Evolutionary conservation across 73 alveolate genomes (phyloP), one percentile per base, ranked within the genome.

Genomic region (Stentor coeruleus): DNA sequence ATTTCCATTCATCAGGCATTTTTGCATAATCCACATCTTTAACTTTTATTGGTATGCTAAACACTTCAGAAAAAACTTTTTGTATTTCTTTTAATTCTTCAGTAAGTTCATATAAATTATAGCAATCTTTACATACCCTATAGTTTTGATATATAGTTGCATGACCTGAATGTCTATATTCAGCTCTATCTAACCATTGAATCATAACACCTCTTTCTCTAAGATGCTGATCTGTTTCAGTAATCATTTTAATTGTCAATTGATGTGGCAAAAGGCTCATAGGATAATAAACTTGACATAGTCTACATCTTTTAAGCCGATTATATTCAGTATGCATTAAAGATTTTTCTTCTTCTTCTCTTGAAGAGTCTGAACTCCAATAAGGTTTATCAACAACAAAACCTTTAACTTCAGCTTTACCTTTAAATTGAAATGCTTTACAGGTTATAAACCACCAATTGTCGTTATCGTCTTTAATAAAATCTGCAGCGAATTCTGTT

Each of bases 401-500:
- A n/a, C 85, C 91, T 2, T 81, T 49, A 30, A 73, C 85, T 82
- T 87, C 83, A 28, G 85, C 82, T 30, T 82, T 75, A 28, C 59
- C 86, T 33, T 74, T 72, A 74, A 87, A 58, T 76, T 85, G 81
- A 90, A 91, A 91, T 20, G 96, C 98, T 85, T 92, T 91, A 42
- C 91, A 83, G 86, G 91, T 81, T 20, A 90, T 80, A 74, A 90
- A 88, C 98, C 98, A 96, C 99, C 99, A 96, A 42, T 88, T 93
- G 3, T 95, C 96, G 35, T 95, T 95, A 60, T 91, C 94, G 77
- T 95, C 98, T 87, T 96, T 96, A 26, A 94, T 90, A 76, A 96
- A 96, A 86, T 96, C 99, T 26, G 98, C 94, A 0, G 95, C 98
- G 83, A 96, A 74, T 84, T 96, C 98, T 76, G 87, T 95, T 74